A percentile compares a stretch with the other conserved stretches of the same genome.
Conservation (phyloP, 768 basidiomycete genomes). For the Leccinum ochraceum region DNA sequence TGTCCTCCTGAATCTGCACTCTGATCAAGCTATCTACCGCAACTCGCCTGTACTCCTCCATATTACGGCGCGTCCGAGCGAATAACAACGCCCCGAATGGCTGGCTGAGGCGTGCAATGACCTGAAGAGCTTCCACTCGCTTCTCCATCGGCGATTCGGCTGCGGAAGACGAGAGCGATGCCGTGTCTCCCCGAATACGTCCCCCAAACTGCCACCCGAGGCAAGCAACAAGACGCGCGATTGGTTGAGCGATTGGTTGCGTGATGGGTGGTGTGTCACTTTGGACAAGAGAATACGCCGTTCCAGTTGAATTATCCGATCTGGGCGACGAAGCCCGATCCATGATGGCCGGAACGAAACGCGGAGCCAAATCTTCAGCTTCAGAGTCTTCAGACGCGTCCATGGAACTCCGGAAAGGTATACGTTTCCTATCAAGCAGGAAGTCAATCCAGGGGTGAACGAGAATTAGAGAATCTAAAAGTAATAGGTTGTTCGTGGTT, state of each 20-base stretch:
- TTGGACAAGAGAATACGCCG: no score
- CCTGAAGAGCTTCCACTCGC: neutral
- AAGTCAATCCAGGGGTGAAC: neutral
- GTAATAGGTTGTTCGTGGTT: neutral
- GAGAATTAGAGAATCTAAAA: neutral
- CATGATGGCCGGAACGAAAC: no score
- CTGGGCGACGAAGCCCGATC: no score
- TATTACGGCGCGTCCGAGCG: neutral
- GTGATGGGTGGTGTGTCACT: no score
- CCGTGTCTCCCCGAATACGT: no score
- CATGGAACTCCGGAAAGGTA: neutral
- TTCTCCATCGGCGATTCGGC: neutral
- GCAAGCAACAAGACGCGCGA: no score
- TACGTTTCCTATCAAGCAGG: neutral
- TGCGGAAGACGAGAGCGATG: no score
- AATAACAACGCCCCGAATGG: slow-evolving; percentile 5
- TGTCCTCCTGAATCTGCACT: slow-evolving; percentile 8
- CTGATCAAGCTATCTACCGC: slow-evolving; percentile 7
- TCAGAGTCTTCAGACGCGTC: neutral
- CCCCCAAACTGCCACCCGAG: no score
- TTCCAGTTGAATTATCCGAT: no score
- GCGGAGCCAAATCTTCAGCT: no score
- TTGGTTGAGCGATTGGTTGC: no score
- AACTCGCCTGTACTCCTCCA: slow-evolving; percentile 11
- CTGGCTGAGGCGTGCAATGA: slow-evolving; percentile 1